These are phyloP conservation scores for Withania somnifera DNA, from an alignment of 305 asterid genomes.

Conservation along the genomic window DNA sequence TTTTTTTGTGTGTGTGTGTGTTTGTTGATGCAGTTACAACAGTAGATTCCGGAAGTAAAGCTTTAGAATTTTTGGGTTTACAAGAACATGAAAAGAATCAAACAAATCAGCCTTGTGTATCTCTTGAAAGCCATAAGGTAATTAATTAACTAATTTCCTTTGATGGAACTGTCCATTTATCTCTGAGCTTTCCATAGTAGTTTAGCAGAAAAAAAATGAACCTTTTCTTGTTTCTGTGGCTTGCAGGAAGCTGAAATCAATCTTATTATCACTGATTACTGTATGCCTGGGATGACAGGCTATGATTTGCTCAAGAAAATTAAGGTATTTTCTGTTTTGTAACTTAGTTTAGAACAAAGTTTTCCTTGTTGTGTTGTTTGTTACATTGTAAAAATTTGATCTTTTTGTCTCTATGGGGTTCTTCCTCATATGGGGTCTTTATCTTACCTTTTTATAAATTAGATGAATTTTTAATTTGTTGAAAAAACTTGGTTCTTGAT, in stretches of 20 bases:
- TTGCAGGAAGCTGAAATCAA: constrained; percentile 60
- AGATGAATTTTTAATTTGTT: too few relatives aligned
- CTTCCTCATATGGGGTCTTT: too few relatives aligned
- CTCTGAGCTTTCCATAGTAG: not conserved
- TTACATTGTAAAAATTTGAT: too few relatives aligned
- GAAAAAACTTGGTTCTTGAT: too few relatives aligned
- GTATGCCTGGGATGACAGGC: constrained; percentile 97
- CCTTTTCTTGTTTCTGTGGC: not conserved
- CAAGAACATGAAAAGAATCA: constrained; percentile 19
- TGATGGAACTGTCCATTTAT: not conserved
- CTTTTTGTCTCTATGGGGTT: too few relatives aligned
- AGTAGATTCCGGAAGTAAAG: constrained; percentile 14
- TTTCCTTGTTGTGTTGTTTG: too few relatives aligned
- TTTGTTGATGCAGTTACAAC: constrained; percentile 7
- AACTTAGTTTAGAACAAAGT: too few relatives aligned
- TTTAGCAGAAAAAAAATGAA: not conserved
- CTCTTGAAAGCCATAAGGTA: constrained; percentile 36
- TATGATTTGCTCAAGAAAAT: constrained; percentile 89
- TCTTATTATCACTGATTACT: constrained; percentile 82
- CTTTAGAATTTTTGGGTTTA: constrained; percentile 26
- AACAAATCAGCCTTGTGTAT: constrained; percentile 29
- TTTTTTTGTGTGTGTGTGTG: not conserved
- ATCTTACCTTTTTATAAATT: too few relatives aligned
- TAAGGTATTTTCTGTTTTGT: constrained; percentile 36
- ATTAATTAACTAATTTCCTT: not conserved